These are phyloP conservation scores for Suillus placidus DNA, from an alignment of 768 basidiomycete genomes.

Conservation along the genomic window DNA sequence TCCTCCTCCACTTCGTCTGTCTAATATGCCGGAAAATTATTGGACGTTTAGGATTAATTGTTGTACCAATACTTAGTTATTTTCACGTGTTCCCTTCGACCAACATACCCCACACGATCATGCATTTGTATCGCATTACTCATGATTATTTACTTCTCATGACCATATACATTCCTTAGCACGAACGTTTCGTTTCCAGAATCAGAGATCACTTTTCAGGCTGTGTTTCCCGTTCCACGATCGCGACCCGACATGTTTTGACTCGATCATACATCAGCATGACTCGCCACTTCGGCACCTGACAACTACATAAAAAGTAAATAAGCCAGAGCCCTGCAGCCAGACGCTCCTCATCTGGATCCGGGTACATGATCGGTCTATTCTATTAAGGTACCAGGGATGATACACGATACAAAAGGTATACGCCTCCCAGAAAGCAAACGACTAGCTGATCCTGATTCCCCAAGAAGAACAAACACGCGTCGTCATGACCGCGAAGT, in stretches of 20 bases:
- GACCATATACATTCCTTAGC: not conserved
- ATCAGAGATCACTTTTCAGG: not conserved
- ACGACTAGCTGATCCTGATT: not conserved
- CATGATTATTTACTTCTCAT: slow-evolving; percentile 2
- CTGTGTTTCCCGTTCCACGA: not conserved
- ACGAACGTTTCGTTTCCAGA: not conserved
- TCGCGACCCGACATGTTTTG: not conserved
- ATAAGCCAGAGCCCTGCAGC: not conserved
- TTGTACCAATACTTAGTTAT: slow-evolving; percentile 4
- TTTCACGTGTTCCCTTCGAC: not conserved
- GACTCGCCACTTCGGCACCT: not conserved
- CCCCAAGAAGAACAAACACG: not conserved
- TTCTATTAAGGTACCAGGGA: not conserved
- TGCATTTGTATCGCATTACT: not conserved
- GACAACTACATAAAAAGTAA: not conserved
- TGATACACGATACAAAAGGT: not conserved
- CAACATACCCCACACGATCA: slow-evolving; percentile 6
- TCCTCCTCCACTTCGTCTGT: not conserved
- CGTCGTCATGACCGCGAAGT: slow-evolving; percentile 13
- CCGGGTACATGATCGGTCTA: not conserved
- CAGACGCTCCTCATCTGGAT: not conserved
- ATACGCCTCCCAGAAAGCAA: not conserved
- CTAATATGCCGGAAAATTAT: slow-evolving; percentile 1
- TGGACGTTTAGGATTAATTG: not conserved
- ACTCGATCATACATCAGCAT: not conserved